phyloP scores from a whole-genome alignment of 805 yeast species.

The Ogataea ganodermae region DNA sequence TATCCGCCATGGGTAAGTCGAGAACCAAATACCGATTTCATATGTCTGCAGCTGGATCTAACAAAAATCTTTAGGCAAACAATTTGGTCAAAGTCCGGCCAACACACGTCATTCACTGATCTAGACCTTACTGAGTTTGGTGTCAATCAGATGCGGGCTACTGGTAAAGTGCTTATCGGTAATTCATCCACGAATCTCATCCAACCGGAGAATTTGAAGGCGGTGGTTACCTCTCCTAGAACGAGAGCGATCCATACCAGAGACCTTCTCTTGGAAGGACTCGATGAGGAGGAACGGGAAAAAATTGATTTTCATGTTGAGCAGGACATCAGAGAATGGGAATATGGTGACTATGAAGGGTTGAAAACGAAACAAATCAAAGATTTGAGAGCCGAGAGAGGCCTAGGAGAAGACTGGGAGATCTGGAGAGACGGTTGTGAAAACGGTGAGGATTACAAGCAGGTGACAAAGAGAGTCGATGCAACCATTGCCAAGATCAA shows the following conservation, averaged over 20 bases:
- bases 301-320: conserved; percentile 50
- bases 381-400: conserved; percentile 57
- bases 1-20: conserved; percentile 67
- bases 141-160: conserved; percentile 67
- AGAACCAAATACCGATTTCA: not conserved
- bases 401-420: conserved; percentile 60
- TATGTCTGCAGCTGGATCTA: not conserved
- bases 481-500: conserved; percentile 65
- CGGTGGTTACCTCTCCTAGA: conserved; percentile 80
- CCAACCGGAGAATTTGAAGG: conserved; percentile 61
- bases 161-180: conserved; percentile 73
- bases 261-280: conserved; percentile 55
- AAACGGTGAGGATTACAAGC: conserved; percentile 71
- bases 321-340: conserved; percentile 89
- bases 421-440: conserved; percentile 96
- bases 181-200: conserved; percentile 52
- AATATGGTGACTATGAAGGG: conserved; percentile 96
- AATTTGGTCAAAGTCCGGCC: conserved; percentile 94
- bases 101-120: conserved; percentile 86
- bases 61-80: conserved; percentile 60
- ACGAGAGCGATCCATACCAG: conserved; percentile 75
- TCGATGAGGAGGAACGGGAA: conserved; percentile 45
- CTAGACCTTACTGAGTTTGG: conserved; percentile 78
- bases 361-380: conserved; percentile 65
- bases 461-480: conserved; percentile 75